Evolutionary conservation across 1,139 yeast genomes (phyloP).

Genomic region (Ogataea hybrid): DNA sequence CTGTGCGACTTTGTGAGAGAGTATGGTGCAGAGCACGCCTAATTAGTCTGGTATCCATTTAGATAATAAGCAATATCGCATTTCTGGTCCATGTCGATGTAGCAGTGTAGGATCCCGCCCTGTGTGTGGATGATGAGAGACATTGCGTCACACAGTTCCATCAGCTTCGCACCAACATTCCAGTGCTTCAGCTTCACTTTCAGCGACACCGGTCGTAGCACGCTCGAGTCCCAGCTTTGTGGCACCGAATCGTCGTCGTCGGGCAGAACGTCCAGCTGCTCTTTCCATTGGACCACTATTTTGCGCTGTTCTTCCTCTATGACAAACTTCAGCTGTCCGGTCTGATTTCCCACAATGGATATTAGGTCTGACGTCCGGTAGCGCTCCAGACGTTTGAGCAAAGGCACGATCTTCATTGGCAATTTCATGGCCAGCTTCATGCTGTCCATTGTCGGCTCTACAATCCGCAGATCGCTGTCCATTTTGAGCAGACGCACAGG

Average conservation of each 20-base stretch:
- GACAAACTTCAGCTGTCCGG: constrained; percentile 44
- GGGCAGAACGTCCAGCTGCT: constrained; percentile 31
- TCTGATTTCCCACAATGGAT: constrained; percentile 31
- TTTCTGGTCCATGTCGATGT: constrained; percentile 53
- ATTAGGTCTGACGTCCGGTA: constrained; percentile 42
- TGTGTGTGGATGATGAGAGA: constrained; percentile 49
- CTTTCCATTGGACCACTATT: constrained; percentile 60
- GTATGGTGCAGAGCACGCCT: constrained; percentile 46
- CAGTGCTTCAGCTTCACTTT: constrained; percentile 52
- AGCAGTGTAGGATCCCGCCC: constrained; percentile 56
- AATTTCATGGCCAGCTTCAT: constrained; percentile 51
- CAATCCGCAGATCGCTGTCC: constrained; percentile 40
- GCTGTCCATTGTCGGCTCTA: constrained; percentile 49
- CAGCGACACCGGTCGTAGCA: constrained; percentile 36
- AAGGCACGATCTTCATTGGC: constrained; percentile 45
- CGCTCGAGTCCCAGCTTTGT: constrained; percentile 17
- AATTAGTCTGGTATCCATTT: constrained; percentile 15
- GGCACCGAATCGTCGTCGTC: constrained; percentile 8
- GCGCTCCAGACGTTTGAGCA: constrained; percentile 56
- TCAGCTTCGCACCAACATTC: constrained; percentile 53
- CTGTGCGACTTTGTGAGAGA: constrained; percentile 58
- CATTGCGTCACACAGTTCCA: constrained; percentile 52
- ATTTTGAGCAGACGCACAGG: constrained; percentile 54
- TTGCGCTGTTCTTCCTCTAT: constrained; percentile 56
- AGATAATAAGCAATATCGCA: constrained; percentile 56